Evolutionary conservation across 1,284 basidiomycete genomes (phyloP).

Genomic region (Sporisorium sorghi): DNA sequence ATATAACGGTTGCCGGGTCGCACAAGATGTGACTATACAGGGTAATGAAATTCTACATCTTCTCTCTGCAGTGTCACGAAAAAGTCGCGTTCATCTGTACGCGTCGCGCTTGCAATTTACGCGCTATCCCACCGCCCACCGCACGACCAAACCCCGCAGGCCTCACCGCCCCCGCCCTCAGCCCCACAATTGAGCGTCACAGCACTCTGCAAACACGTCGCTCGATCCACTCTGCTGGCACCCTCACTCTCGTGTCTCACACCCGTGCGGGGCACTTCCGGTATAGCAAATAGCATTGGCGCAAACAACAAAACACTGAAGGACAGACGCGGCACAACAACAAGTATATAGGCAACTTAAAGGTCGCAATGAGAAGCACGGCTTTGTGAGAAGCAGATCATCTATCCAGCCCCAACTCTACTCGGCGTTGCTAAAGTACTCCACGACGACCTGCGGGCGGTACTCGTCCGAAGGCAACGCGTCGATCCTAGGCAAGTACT

Average conservation of each 20-base stretch:
- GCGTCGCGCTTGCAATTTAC: constrained; percentile 1
- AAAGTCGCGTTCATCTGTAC: neutral
- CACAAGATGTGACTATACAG: neutral
- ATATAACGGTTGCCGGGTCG: neutral
- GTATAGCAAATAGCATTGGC: too few relatives aligned
- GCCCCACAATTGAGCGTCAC: too few relatives aligned
- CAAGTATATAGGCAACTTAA: too few relatives aligned
- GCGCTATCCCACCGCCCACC: neutral
- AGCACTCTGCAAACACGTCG: too few relatives aligned
- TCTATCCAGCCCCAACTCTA: neutral
- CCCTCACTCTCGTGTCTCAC: too few relatives aligned
- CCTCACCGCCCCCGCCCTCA: too few relatives aligned
- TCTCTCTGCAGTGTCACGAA: neutral
- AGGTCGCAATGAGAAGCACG: too few relatives aligned
- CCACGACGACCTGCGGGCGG: constrained; percentile 40
- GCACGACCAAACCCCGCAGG: too few relatives aligned
- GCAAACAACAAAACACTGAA: too few relatives aligned
- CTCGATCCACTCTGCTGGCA: too few relatives aligned
- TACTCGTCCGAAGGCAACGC: constrained; percentile 49
- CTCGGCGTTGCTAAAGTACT: constrained; percentile 54
- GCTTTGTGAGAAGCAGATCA: neutral
- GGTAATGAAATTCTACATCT: neutral
- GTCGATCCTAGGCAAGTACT: constrained; percentile 62
- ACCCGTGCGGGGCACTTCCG: too few relatives aligned
- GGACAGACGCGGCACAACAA: too few relatives aligned